Conservation (phyloP, 345 rosid species). For the Corchorus capsularis region DNA sequence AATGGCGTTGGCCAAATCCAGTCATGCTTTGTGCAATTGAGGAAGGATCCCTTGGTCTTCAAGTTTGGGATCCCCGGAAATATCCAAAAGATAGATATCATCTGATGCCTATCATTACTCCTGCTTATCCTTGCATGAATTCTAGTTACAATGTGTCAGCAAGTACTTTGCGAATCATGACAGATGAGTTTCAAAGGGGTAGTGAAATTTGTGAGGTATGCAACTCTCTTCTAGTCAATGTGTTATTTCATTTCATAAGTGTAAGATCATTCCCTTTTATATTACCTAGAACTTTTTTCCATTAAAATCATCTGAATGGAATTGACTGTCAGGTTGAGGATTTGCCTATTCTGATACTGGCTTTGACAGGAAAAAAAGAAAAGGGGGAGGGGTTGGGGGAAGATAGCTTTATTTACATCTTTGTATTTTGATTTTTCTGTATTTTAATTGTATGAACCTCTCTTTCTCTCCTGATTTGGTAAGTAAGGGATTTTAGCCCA, state of each 20-base stretch:
- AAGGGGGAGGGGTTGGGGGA: too few relatives aligned
- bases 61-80: slow-evolving; percentile 96
- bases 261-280: background rate
- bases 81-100: slow-evolving; percentile 80
- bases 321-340: too few relatives aligned
- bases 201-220: slow-evolving; percentile 90
- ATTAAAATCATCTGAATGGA: too few relatives aligned
- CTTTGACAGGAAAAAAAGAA: too few relatives aligned
- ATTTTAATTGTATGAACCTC: too few relatives aligned
- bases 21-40: slow-evolving; percentile 89
- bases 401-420: too few relatives aligned
- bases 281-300: too few relatives aligned
- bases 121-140: slow-evolving; percentile 98
- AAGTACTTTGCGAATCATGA: slow-evolving; percentile 88
- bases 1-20: slow-evolving; percentile 99
- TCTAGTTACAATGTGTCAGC: slow-evolving; percentile 94
- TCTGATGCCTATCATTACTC: slow-evolving; percentile 98
- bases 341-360: too few relatives aligned
- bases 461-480: too few relatives aligned
- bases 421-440: too few relatives aligned
- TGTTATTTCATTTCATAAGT: slow-evolving; percentile 9
- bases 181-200: slow-evolving; percentile 93
- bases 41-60: slow-evolving; percentile 90
- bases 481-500: too few relatives aligned
- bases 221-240: background rate